Base-by-base conservation (phyloP, 2,329 filamentous ascomycete genomes). In the Xylaria sp. region DNA sequence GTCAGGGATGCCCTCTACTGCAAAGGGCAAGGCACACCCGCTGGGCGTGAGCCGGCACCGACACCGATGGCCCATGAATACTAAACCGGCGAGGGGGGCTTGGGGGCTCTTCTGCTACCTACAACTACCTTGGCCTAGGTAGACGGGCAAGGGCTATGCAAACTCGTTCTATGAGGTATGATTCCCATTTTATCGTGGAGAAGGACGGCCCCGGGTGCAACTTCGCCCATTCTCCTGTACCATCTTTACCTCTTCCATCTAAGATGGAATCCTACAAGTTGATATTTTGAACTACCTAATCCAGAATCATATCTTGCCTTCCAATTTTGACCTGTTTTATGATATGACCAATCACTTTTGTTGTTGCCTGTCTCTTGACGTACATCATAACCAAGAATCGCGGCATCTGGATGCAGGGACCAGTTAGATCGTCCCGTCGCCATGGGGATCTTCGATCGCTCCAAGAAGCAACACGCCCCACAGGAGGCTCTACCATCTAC, bases 21-120 rank as follows among this genome's bases (percentile, higher is more conserved):
- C 51, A 65, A 61, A 54, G 45, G 59, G 63, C 62, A 66, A 67
- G 66, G 63, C 65, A 65, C 59, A 67, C 61, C 62, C 61, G 59
- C 59, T 53, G 52, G 22, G 39, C 16, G 29, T 34, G 52, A 58
- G 24, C 48, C 29, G 29, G 54, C 55, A 54, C 55, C 52, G 55
- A 22, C 47, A 43, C 51, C 34, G 52, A 58, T 60, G 53, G 46
- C 52, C 56, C 40, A 54, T 56, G 45, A 40, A 50, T 50, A 41
- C 29, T 37, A 22, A 59, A 51, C 50, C n/a, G n/a, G n/a, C n/a
- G n/a, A n/a, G n/a, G n/a, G n/a, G n/a, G 50, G 44, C 56, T 54
- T 56, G 59, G 48, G 52, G 20, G 26, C 26, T 53, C 39, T 39
- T 21, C 53, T 59, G 38, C 52, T 47, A 55, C 49, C 41, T 46